These are phyloP conservation scores for Claviceps sp. DNA, from an alignment of 2,329 filamentous ascomycete genomes.

Conservation along the genomic window DNA sequence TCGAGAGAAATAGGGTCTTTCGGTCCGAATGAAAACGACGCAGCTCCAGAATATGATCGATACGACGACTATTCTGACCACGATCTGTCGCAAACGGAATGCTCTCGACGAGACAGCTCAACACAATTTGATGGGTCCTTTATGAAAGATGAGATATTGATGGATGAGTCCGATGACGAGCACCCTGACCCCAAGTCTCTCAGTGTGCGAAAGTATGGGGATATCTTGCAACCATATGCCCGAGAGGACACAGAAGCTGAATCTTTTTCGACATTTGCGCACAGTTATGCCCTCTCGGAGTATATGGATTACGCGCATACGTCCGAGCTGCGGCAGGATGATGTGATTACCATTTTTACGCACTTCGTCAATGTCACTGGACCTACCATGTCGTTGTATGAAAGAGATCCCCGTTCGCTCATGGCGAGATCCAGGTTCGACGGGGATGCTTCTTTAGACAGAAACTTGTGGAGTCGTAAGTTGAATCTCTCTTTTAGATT, in stretches of 20 bases:
- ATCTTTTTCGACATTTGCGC: conserved; percentile 34
- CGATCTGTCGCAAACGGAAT: background rate
- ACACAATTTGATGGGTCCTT: background rate
- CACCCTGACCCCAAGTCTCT: conserved; percentile 18
- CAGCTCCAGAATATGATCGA: conserved; percentile 4
- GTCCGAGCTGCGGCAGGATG: conserved; percentile 65
- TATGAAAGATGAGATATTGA: conserved; percentile 4
- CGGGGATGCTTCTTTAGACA: conserved; percentile 47
- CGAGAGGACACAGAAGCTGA: conserved; percentile 29
- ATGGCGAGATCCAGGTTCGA: conserved; percentile 42
- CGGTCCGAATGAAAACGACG: conserved; percentile 5
- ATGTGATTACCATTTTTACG: conserved; percentile 72
- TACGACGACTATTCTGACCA: background rate
- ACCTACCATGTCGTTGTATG: conserved; percentile 74
- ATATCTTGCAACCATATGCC: conserved; percentile 18
- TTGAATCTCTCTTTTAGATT: conserved; percentile 5
- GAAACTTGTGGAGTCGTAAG: conserved; percentile 52
- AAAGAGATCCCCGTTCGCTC: conserved; percentile 65
- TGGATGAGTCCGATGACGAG: conserved; percentile 49
- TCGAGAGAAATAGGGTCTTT: background rate
- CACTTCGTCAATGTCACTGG: conserved; percentile 87
- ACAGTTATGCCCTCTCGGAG: conserved; percentile 42
- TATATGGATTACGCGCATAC: conserved; percentile 53
- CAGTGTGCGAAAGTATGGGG: conserved; percentile 17
- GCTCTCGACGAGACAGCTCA: background rate